These are phyloP conservation scores for Fusarium tricinctum DNA, from an alignment of 2,329 filamentous ascomycete genomes.

Conservation along the genomic window DNA sequence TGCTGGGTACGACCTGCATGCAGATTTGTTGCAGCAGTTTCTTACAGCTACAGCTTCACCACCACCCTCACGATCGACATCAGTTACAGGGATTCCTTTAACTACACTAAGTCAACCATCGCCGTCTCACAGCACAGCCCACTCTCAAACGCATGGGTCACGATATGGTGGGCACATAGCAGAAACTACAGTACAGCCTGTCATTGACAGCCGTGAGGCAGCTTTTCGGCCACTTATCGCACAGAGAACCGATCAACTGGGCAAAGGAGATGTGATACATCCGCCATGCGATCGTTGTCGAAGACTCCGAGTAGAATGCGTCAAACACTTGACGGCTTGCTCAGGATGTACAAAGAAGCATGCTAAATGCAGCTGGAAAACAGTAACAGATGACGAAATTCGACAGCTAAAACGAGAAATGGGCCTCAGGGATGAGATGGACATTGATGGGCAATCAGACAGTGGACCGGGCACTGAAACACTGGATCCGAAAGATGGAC, in stretches of 20 bases:
- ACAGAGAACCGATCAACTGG: slow-evolving; percentile 79
- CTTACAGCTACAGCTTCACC: slow-evolving; percentile 43
- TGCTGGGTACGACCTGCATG: slow-evolving; percentile 63
- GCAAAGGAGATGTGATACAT: slow-evolving; percentile 79
- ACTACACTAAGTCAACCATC: slow-evolving; percentile 47
- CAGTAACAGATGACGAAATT: slow-evolving; percentile 80
- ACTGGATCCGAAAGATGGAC: slow-evolving; percentile 31
- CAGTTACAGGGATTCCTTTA: slow-evolving; percentile 47
- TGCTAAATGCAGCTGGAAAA: slow-evolving; percentile 88
- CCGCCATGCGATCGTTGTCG: slow-evolving; percentile 89
- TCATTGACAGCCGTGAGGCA: slow-evolving; percentile 50
- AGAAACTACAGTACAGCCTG: slow-evolving; percentile 46
- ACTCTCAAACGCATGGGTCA: slow-evolving; percentile 38
- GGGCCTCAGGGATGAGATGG: slow-evolving; percentile 39
- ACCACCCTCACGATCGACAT: slow-evolving; percentile 49
- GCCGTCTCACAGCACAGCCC: slow-evolving; percentile 42
- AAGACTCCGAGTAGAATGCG: slow-evolving; percentile 82
- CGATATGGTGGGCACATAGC: slow-evolving; percentile 40
- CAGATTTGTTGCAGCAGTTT: slow-evolving; percentile 70
- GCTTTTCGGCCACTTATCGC: slow-evolving; percentile 72
- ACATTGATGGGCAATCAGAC: slow-evolving; percentile 37
- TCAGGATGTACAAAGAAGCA: slow-evolving; percentile 92
- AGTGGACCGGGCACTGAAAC: slow-evolving; percentile 28
- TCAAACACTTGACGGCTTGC: slow-evolving; percentile 89
- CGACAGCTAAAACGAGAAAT: slow-evolving; percentile 51